These are phyloP conservation scores for Pilasporangium apinafurcum DNA, from an alignment of 352 stramenopile genomes.

Conservation along the genomic window DNA sequence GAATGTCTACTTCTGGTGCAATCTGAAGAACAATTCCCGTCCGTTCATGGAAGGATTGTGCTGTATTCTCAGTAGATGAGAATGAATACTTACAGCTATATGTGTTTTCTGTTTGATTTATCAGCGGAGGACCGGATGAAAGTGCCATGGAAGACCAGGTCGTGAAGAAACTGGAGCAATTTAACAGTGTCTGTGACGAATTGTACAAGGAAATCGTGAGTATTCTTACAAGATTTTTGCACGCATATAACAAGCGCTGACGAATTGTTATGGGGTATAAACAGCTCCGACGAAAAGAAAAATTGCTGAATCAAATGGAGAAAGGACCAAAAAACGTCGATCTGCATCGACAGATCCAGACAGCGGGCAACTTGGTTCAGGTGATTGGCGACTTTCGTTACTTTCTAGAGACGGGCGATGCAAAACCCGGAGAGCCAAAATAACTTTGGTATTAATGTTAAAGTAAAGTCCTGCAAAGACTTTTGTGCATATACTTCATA, in stretches of 20 bases:
- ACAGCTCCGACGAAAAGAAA: slow-evolving; percentile 78
- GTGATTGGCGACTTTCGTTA: slow-evolving; percentile 79
- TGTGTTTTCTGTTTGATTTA: not conserved
- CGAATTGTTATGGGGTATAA: not conserved
- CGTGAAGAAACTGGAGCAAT: slow-evolving; percentile 84
- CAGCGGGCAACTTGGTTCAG: slow-evolving; percentile 73
- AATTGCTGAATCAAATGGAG: slow-evolving; percentile 80
- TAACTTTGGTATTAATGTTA: too few relatives aligned
- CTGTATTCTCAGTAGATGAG: not conserved
- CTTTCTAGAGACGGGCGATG: slow-evolving; percentile 69
- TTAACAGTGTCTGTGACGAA: slow-evolving; percentile 85
- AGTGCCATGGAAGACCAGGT: slow-evolving; percentile 61
- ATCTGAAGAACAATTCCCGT: slow-evolving; percentile 69
- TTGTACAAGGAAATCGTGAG: slow-evolving; percentile 86
- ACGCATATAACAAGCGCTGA: not conserved
- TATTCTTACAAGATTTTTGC: not conserved
- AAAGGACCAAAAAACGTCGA: slow-evolving; percentile 81
- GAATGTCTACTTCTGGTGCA: slow-evolving; percentile 75
- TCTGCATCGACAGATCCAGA: slow-evolving; percentile 83
- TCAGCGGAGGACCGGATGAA: slow-evolving; percentile 17
- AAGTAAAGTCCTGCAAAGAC: too few relatives aligned
- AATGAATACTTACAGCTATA: not conserved
- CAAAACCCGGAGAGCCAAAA: slow-evolving; percentile 17
- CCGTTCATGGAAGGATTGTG: slow-evolving; percentile 4
- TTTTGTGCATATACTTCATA: too few relatives aligned